Evolutionary conservation across 176 grass and related monocot species (phyloP), one percentile per base, ranked within the genome.

Genomic region (Panicum miliaceum): DNA sequence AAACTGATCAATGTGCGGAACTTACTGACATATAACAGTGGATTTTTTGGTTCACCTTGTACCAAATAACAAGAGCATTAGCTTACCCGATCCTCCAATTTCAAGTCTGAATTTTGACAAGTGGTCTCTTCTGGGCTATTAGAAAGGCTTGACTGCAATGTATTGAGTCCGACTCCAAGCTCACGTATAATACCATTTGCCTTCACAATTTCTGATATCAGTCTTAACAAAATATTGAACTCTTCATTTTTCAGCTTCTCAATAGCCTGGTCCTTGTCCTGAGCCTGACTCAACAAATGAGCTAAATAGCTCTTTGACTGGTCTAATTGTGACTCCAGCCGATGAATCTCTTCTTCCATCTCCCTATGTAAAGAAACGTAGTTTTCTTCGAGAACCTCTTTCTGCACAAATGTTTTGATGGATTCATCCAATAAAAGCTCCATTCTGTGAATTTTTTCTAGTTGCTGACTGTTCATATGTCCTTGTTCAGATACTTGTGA

Each of bases 51-150:
- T 83, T 89, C 88, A 90, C 77, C 84, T 92, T 83, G 82, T 91
- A 90, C 83, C 87, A 92, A 87, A 87, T 88, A 92, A 87, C 82
- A 90, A 89, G 82, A 88, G 81, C 84, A 88, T 94, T 90, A 92
- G 75, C 93, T 92, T 94, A 94, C 93, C 90, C 73, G 84, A 62
- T 94, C 90, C 85, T 81, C 88, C 60, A 75, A 77, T 86, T 57
- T 88, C 67, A 82, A 75, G 42, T 84, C 78, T 82, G 82, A 71
- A 87, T 86, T 68, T 87, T 94, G 80, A 79, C 45, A 72, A 69
- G 60, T 8, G 6, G 46, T 71, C 47, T 71, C 87, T 46, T 81
- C 79, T 69, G 58, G 59, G n/a, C 34, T 41, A 53, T 76, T 42
- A 90, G 50, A 80, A 50, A 81, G 58, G 83, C 79, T 81, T 85